Evolutionary conservation across 345 rosid species (phyloP), one percentile per base, ranked within the genome.

Genomic region (Melaleuca alternifolia): DNA sequence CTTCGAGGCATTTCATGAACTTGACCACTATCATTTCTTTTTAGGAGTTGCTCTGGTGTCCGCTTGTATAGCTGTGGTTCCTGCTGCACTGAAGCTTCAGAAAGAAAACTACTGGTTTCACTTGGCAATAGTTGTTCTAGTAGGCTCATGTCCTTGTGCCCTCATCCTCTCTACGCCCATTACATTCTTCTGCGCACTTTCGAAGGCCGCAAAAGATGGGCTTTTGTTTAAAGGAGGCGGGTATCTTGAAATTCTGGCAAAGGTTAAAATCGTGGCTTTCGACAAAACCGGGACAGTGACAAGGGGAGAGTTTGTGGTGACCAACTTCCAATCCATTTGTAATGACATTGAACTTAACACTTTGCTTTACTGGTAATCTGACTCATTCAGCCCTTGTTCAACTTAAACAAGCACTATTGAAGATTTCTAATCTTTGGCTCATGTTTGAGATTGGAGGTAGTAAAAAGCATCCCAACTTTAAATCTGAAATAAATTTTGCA

Each of bases 231-330:
- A 96, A 92, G 95, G 95, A 9, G 97, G 94, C 6, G 92, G 93
- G 54, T 91, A 76, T 89, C 96, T 96, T 83, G 96, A 96, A 89
- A 92, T 88, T 62, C 92, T 96, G 51, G 92, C 97, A 84, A 93
- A 96, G 91, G 91, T 96, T 50, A 94, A 92, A 92, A 91, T 89
- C 5, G 84, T 92, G 75, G 96, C 96, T 85, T 95, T 96, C 33
- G 98, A 96, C 91, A 96, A 96, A 90, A 96, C 98, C 1, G 99
- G 99, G 16, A 96, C 98, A 56, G 91, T 95, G 23, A 96, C 98
- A 46, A 91, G 92, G 86, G 97, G 98, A 12, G 99, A 96, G 91
- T 95, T 96, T 91, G 87, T 91, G 26, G 95, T 96, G 85, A 89
- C 91, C 6, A 93, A 94, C 59, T 95, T 96, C 88, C 89, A 85